These are phyloP conservation scores for Vicia villosa DNA, from an alignment of 306 rosid species.

Conservation along the genomic window DNA sequence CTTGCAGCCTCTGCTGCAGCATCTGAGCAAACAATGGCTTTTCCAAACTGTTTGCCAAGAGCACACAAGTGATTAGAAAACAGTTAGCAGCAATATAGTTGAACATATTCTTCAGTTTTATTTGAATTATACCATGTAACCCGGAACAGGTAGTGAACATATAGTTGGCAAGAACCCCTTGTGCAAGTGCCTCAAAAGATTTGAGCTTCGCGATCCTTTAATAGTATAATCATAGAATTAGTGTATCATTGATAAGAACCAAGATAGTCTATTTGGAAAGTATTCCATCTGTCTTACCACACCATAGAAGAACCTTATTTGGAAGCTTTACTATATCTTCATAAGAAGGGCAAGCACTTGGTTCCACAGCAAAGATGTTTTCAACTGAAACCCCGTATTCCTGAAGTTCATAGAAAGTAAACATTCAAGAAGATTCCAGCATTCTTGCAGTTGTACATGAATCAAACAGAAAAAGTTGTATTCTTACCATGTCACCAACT, in stretches of 20 bases:
- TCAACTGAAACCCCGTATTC: slow-evolving; percentile 71
- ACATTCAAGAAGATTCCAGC: background rate
- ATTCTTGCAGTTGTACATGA: background rate
- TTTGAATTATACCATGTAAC: slow-evolving; percentile 60
- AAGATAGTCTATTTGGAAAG: background rate
- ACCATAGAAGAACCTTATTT: slow-evolving; percentile 82
- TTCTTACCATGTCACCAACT: slow-evolving; percentile 71
- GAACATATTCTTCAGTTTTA: background rate
- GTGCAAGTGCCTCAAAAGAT: slow-evolving; percentile 80
- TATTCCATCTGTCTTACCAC: slow-evolving; percentile 56
- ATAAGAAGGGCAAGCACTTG: slow-evolving; percentile 57
- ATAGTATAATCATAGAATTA: slow-evolving; percentile 2
- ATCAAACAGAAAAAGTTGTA: background rate
- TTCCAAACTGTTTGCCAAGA: slow-evolving; percentile 61
- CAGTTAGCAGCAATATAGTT: background rate
- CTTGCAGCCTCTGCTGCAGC: slow-evolving; percentile 84
- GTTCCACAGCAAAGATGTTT: slow-evolving; percentile 57
- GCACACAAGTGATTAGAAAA: slow-evolving; percentile 9
- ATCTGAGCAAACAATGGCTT: slow-evolving; percentile 72
- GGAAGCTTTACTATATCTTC: slow-evolving; percentile 73
- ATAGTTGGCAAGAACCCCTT: slow-evolving; percentile 78
- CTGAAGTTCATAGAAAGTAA: slow-evolving; percentile 45
- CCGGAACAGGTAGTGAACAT: slow-evolving; percentile 73
- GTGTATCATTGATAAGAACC: slow-evolving; percentile 11
- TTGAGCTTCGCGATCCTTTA: slow-evolving; percentile 72